Evolutionary conservation across 1,284 basidiomycete species (phyloP), one percentile per base, ranked within the genome.

Genomic region (Microstroma glucosiphilum): DNA sequence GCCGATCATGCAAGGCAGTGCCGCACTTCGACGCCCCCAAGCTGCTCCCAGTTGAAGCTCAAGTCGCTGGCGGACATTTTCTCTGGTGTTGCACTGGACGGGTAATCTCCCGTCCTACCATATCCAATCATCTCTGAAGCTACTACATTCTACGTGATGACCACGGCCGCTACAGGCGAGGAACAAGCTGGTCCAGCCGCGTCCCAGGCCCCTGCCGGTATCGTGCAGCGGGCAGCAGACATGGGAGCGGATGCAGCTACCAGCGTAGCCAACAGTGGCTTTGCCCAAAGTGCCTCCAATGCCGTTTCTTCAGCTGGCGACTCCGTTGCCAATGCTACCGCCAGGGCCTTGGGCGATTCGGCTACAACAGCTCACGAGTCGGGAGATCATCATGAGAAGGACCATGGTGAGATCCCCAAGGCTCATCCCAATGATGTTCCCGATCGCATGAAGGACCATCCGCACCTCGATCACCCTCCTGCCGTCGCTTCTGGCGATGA

Each of bases 401-500:
- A 54, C 21, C 51, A 54, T 21, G 15, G 21, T 13, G 51, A 21
- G 21, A 26, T 54, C 15, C 51, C 51, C 51, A 54, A 54, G 30
- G 48, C 57, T 15, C 46, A 60, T n/a, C 58, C 58, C 8, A 30
- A 59, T 17, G 60, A 62, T 6, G 46, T 43, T 17, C 60, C 60
- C 25, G 58, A 57, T 19, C 60, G 59, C 55, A 57, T 61, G 30
- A 21, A n/a, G 13, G 60, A 42, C 21, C 43, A 61, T 61, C 48
- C 41, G 9, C 40, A 61, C 42, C 12, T 26, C 17, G 55, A 68
- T 21, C 37, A 68, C 1, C 65, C 65, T 1, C 70, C 70, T 6
- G 63, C 63, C 9, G 51, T 71, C 12, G 67, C 67, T 1, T 43
- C 61, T 1, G 72, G 72, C 15, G 70, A 73, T 37, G 40, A 60